phyloP scores from a whole-genome alignment of 1,284 basidiomycete genomes.

The Stereum hirsutum region DNA sequence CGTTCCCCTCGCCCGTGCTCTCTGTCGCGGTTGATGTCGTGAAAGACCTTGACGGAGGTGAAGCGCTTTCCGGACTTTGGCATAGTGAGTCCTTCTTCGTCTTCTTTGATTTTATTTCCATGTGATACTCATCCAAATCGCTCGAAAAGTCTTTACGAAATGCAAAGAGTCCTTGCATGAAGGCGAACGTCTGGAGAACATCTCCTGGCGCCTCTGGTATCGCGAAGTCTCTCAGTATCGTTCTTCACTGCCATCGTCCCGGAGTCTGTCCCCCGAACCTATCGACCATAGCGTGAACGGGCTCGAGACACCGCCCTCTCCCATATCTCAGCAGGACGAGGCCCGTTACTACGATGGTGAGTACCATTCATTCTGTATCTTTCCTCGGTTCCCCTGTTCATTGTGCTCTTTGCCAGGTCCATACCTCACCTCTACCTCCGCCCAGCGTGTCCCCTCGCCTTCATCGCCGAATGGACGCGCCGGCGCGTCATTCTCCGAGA shows the following conservation, averaged over 20 bases:
- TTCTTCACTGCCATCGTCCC: conserved; percentile 20
- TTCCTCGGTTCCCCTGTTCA: no score
- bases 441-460: conserved; percentile 5
- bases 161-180: conserved; percentile 73
- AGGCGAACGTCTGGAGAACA: conserved; percentile 74
- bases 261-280: conserved; percentile 19
- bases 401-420: no score
- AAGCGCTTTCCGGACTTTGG: conserved; percentile 57
- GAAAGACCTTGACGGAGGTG: conserved; percentile 53
- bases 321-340: conserved; percentile 19
- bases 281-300: no score
- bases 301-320: conserved; percentile 22
- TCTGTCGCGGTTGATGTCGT: conserved; percentile 54
- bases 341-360: neutral
- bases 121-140: conserved; percentile 1
- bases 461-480: conserved; percentile 1
- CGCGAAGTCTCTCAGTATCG: conserved; percentile 41
- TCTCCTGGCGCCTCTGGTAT: conserved; percentile 82
- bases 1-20: conserved; percentile 53
- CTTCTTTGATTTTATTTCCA: conserved; percentile 3
- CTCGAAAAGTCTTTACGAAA: conserved; percentile 65
- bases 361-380: neutral
- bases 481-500: neutral
- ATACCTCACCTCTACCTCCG: no score
- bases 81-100: conserved; percentile 33